phyloP scores from a whole-genome alignment of 495 filamentous ascomycete genomes.

The Neurospora sp. region DNA sequence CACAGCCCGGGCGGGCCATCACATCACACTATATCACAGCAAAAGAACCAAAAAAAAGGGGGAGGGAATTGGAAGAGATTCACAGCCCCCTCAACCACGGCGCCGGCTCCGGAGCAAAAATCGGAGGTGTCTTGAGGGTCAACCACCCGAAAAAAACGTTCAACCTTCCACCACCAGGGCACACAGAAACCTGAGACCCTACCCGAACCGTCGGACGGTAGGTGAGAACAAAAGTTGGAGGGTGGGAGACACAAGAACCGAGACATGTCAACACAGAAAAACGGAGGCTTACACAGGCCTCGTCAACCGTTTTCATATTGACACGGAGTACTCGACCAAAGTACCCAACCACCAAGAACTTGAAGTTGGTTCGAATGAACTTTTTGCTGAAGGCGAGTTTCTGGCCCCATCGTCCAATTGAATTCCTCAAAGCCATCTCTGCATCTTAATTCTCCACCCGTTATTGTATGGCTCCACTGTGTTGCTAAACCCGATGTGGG shows the following conservation, averaged over 20 bases:
- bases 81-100: not conserved
- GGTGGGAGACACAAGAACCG: not conserved
- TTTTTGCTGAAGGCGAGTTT: not conserved
- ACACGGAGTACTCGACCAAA: not conserved
- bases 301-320: not conserved
- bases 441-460: not conserved
- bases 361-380: not conserved
- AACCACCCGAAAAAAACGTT: not conserved
- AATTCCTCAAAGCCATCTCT: not conserved
- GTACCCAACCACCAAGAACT: not conserved
- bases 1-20: not conserved
- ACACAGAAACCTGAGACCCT: not conserved
- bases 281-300: not conserved
- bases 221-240: not conserved
- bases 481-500: not conserved
- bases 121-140: not conserved
- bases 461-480: not conserved
- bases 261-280: not conserved
- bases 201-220: not conserved
- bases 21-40: not conserved
- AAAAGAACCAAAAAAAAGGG: not conserved
- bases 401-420: not conserved
- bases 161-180: not conserved
- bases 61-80: not conserved
- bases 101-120: not conserved